Evolutionary conservation across 345 rosid genomes (phyloP), one percentile per base, ranked within the genome.

Genomic region (Eucalyptus marginata): DNA sequence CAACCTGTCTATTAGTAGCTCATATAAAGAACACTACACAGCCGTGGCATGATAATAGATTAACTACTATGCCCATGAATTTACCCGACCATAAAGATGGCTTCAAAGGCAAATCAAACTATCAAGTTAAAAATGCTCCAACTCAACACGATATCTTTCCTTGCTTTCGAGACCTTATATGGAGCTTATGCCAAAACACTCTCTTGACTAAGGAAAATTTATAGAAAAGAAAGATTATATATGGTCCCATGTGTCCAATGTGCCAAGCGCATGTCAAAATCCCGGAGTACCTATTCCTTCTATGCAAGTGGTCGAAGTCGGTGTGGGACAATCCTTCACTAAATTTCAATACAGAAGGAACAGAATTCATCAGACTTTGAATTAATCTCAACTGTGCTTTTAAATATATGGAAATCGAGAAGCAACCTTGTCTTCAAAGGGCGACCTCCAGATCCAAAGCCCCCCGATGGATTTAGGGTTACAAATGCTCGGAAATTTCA

Each of bases 161-260:
- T 52, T 0, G 1, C 58, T 7, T 52, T 52, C 2, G 1, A 52
- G 20, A 52, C 0, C 0, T 52, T 4, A 20, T 20, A 1, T 24
- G 13, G 22, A 52, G 56, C 4, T 52, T 52, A 16, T 52, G 4
- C 24, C 9, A 52, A 1, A 52, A 56, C 10, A 9, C 62, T 9
- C 62, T 9, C 62, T 9, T 1, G 2, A 22, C 27, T 22, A 24
- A 56, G 62, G 13, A 56, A 56, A 22, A 56, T 24, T 56, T 9
- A 4, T 9, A 4, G 2, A 56, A 9, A 56, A 8, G 12, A 2
- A 56, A 56, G 3, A 20, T 56, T 56, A 56, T 56, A 56, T 24
- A 20, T 10, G 62, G 0, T 56, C 29, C 62, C 12, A 56, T 56
- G 29, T 56, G 62, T 56, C 62, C 27, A 22, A 9, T 56, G 12